Evolutionary conservation across 495 filamentous ascomycete species (phyloP), one percentile per base, ranked within the genome.

Genomic region (Xylaria flabelliformis): DNA sequence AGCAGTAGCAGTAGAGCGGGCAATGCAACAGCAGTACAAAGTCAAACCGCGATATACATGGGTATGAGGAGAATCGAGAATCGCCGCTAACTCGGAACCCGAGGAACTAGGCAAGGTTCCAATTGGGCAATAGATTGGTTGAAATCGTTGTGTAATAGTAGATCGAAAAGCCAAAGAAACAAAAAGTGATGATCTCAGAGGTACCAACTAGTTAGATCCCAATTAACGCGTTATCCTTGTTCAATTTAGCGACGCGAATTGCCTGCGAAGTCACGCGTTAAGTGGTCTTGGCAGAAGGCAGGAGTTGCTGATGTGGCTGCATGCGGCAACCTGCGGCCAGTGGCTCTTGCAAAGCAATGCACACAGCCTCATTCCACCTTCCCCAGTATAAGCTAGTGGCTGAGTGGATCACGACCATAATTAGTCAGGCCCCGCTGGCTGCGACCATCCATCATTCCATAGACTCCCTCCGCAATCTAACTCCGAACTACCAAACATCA

Each of bases 251-350:
- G 71, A 79, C 79, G 79, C 79, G 79, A 80, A 73, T 42, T 61
- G 48, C 70, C 59, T 74, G 72, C 79, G 79, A 42, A 73, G 73
- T 80, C 79, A 80, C 79, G 79, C 77, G 77, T 78, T 76, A 78
- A 79, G 64, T 74, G 59, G 41, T 73, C 32, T 67, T 65, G 73
- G 55, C 21, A 65, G n/a, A 21, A 55, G 62, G 64, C 36, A 55
- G 51, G 51, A 56, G 15, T 44, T 42, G 15, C 29, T 19, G 7
- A 59, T 29, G 67, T 39, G 42, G 41, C 56, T 70, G 67, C 36
- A 59, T 48, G 24, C 55, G 21, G 67, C 67, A 39, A 26, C 19
- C 1, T 2, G 36, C 6, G 36, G 36, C 6, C 36, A 8, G 36
- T 39, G 36, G 36, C 8, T 39, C 36, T 39, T 39, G 6, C 36